Evolutionary conservation across 805 yeast species (phyloP), one percentile per base, ranked within the genome.

Genomic region (Candida lessepsii): DNA sequence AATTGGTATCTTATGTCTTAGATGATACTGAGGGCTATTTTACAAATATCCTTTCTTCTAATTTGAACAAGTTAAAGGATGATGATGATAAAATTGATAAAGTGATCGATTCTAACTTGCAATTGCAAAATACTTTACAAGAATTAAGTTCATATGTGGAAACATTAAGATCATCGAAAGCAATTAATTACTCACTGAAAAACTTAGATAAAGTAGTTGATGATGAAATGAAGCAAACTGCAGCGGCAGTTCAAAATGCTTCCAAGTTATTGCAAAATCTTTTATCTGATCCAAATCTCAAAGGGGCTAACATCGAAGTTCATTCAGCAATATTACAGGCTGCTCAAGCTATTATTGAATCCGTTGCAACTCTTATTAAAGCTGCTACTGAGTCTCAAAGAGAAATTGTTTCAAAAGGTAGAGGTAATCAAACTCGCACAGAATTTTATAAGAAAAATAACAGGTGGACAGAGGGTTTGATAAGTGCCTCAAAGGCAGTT

Each of bases 391-490:
- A 79, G 25, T 80, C 91, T 15, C 96, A 88, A 60, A 64, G 76
- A 42, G 96, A 88, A 61, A 87, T 88, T 55, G 91, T 83, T 5
- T 74, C 78, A 41, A 76, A 75, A 44, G 87, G 86, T 30, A 71
- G 74, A 43, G 91, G 91, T 3, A 60, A 79, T 0, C 78, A 74
- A 34, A 70, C 86, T 1, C 71, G 79, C 42, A 78, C 88, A 10
- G 85, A 84, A 32, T 88, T 83, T 59, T 89, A 89, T 64, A 85
- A 83, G 58, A 87, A 86, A 62, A 85, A 88, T 59, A 88, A 81
- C 60, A 75, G 91, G 52, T 88, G 96, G 96, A 86, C 96, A 0
- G 95, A 89, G 62, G 96, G 96, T 16, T 78, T 88, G 42, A 81
- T 88, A 21, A 84, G 95, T 44, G 96, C 96, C 13, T 87, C 96